Evolutionary conservation across 495 filamentous ascomycete genomes (phyloP), one percentile per base, ranked within the genome.

Genomic region (Aspergillus nanangensis): DNA sequence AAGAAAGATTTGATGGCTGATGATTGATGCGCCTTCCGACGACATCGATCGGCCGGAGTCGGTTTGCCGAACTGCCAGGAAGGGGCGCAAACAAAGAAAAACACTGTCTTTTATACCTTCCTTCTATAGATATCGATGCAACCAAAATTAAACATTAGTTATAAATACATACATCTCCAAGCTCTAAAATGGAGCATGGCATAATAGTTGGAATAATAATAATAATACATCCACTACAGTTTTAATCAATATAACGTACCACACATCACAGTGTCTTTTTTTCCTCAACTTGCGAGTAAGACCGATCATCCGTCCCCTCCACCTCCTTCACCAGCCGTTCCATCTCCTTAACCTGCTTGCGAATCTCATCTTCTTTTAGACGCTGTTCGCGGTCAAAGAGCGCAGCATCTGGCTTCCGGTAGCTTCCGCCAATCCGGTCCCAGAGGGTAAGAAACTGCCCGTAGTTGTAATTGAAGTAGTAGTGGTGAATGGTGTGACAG

Each of bases 391-490:
- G 80, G 51, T 78, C 60, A 69, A 93, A 93, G 48, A 93, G 71
- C 56, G 84, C 86, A 35, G 75, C 72, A 49, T 90, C 89, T 13
- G 92, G 91, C 65, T 80, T 78, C 39, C 88, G 75, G 70, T 96
- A 97, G 52, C 82, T 92, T 29, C 86, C 86, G 23, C 84, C 86
- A 4, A 97, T 59, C 20, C 91, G 81, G 62, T 97, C 92, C 91
- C 91, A 97, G 32, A 95, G 68, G 1, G 92, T 97, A 1, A 86
- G 88, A 68, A 87, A 97, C 64, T 97, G 92, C 40, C 92, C 91
- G 53, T 95, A 97, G 65, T 96, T 97, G 74, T 89, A 95, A 71
- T 94, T 95, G 79, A 97, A 96, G 67, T 93, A 91, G 11, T 92
- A 70, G 62, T 97, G 91, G 65, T 97, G 90, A 80, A 89, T 84